Percentiles rank a stretch among this genome's conserved stretches.
phyloP scores from a whole-genome alignment of 2,329 filamentous ascomycete species.

The Stenocarpella maydis region DNA sequence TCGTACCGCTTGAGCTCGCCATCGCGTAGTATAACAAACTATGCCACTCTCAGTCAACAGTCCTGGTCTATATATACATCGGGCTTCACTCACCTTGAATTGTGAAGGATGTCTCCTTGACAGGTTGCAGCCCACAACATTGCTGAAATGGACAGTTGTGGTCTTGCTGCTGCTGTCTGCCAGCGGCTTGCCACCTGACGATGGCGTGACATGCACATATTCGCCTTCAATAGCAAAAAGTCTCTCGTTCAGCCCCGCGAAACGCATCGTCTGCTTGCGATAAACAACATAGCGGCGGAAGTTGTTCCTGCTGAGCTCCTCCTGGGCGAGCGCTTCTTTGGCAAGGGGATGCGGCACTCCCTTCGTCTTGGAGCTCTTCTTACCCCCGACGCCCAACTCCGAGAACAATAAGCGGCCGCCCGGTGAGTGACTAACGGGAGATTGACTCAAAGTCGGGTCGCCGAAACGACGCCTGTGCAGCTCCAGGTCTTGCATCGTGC shows the following conservation, averaged over 20 bases:
- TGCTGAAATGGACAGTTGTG: constrained; percentile 83
- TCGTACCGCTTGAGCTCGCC: constrained; percentile 84
- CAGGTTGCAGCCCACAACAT: constrained; percentile 83
- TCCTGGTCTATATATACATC: not conserved
- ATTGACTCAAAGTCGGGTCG: constrained; percentile 35
- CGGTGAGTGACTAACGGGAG: constrained; percentile 33
- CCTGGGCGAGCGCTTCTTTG: constrained; percentile 67
- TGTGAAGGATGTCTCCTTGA: constrained; percentile 81
- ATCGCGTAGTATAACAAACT: constrained; percentile 77
- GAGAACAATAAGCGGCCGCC: constrained; percentile 32
- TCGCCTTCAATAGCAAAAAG: constrained; percentile 84
- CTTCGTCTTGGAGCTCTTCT: constrained; percentile 63
- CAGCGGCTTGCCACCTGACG: constrained; percentile 70
- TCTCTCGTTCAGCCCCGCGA: constrained; percentile 78
- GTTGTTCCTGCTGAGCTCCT: constrained; percentile 63
- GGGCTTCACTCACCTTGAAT: constrained; percentile 67
- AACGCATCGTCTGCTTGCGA: constrained; percentile 83
- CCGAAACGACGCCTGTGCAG: constrained; percentile 77
- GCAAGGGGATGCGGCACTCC: constrained; percentile 71
- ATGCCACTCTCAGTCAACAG: not conserved
- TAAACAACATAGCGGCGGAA: constrained; percentile 83
- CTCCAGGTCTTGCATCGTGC: constrained; percentile 78
- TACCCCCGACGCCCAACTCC: constrained; percentile 39
- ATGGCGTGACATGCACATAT: constrained; percentile 85
- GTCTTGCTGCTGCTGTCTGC: constrained; percentile 73